Evolutionary conservation across 1,284 basidiomycete species (phyloP), one percentile per base, ranked within the genome.

Genomic region (Apiotrichum porosum): DNA sequence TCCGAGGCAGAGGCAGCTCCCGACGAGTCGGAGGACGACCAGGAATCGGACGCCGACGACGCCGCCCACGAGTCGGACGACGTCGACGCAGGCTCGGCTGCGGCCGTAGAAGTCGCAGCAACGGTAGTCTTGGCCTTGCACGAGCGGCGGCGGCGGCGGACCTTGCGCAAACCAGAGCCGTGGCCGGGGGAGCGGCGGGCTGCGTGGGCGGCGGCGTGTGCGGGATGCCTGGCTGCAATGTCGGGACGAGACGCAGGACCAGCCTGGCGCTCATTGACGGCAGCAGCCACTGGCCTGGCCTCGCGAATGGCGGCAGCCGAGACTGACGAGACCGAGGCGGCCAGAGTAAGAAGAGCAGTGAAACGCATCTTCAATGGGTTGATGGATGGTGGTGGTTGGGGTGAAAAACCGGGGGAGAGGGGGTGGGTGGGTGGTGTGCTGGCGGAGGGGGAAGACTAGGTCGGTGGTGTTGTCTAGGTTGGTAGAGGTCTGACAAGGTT

Each of bases 91-190:
- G 13, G 31, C 31, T 12, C 31, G 13, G n/a, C n/a, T n/a, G 28
- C 28, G 28, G 6, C 5, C 31, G 13, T 12, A 4, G 6, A 14
- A 4, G 31, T 4, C 13, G 31, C n/a, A n/a, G n/a, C n/a, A n/a
- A n/a, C n/a, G n/a, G n/a, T n/a, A n/a, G n/a, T n/a, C n/a, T n/a
- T n/a, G n/a, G n/a, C n/a, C n/a, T n/a, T n/a, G 10, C 12, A 13
- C 37, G 12, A 4, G 37, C 13, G 19, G 13, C 22, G 14, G 37
- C 37, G 9, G 23, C 45, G 45, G 23, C 47, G 47, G 15, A 43
- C 41, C 47, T 49, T 49, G 21, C 47, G 30, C 9, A 42, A 32
- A 12, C 26, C 31, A 14, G 41, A 37, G 37, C 30, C 14, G 23
- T 43, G 46, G 4, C 24, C 45, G 3, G 36, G 3, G 17, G 18